These are phyloP conservation scores for Rhizopogon sp. DNA, from an alignment of 768 basidiomycete species.

Conservation along the genomic window DNA sequence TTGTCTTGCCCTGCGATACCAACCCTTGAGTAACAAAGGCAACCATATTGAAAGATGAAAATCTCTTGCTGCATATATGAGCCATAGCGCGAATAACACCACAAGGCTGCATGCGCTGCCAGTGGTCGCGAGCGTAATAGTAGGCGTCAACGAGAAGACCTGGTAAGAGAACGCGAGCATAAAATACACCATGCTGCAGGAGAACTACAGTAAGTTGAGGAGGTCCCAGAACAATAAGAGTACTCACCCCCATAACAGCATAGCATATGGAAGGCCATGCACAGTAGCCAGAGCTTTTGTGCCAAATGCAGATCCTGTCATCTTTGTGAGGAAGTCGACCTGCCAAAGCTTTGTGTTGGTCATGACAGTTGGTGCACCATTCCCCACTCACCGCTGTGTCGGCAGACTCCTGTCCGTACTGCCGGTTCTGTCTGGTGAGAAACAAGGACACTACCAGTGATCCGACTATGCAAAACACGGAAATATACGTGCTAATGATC, in stretches of 20 bases:
- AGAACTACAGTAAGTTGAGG: neutral
- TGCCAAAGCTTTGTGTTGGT: neutral
- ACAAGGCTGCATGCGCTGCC: conserved; percentile 14
- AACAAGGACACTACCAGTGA: conserved; percentile 30
- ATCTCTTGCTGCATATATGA: neutral
- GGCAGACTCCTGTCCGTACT: conserved; percentile 16
- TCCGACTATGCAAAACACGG: conserved; percentile 29
- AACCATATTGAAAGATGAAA: neutral
- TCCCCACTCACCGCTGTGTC: conserved; percentile 24
- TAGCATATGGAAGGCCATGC: conserved; percentile 45
- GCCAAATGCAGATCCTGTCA: conserved; percentile 19
- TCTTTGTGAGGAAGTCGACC: neutral
- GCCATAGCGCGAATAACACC: conserved; percentile 18
- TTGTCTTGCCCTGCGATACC: neutral
- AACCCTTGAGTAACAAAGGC: neutral
- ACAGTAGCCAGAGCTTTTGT: conserved; percentile 42
- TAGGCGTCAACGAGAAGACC: conserved; percentile 16
- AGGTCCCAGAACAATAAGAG: neutral
- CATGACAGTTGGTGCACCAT: neutral
- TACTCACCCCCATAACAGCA: conserved; percentile 50
- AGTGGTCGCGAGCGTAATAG: conserved; percentile 8
- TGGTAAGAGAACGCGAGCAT: conserved; percentile 15
- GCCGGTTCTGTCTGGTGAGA: conserved; percentile 32
- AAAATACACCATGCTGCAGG: conserved; percentile 21
- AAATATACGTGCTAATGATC: conserved; percentile 26